phyloP scores from a whole-genome alignment of 345 rosid species.

The Melaleuca alternifolia region DNA sequence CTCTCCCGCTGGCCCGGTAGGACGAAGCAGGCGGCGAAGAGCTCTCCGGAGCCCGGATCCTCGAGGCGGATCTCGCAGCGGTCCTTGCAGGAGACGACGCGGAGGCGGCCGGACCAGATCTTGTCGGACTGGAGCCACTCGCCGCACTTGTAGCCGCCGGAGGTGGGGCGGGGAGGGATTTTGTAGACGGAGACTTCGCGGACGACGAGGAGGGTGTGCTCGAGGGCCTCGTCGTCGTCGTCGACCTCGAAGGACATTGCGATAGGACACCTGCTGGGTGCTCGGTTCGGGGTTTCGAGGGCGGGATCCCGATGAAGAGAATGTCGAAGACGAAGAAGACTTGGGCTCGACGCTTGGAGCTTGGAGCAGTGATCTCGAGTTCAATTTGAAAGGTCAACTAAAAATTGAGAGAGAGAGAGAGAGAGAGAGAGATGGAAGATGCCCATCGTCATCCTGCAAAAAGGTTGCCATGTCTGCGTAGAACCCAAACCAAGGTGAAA shows the following conservation, averaged over 20 bases:
- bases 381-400: not conserved
- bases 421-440: not conserved
- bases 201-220: conserved; percentile 93
- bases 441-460: not conserved
- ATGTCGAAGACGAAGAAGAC: not conserved
- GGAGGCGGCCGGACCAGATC: conserved; percentile 98
- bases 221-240: conserved; percentile 85
- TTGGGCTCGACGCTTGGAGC: not conserved
- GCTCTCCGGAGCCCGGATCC: conserved; percentile 84
- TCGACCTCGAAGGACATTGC: conserved; percentile 84
- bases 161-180: conserved; percentile 89
- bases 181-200: conserved; percentile 90
- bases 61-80: conserved; percentile 98
- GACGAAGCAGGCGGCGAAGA: conserved; percentile 93
- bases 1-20: conserved; percentile 74
- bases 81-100: conserved; percentile 89
- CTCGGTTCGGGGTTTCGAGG: not conserved
- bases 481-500: not conserved
- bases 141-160: conserved; percentile 98
- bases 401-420: not conserved
- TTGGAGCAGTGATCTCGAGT: not conserved
- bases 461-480: not conserved
- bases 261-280: not conserved
- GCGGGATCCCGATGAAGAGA: not conserved
- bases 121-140: conserved; percentile 98